These are phyloP conservation scores for Pisolithus sp. DNA, from an alignment of 768 basidiomycete species.

Conservation along the genomic window DNA sequence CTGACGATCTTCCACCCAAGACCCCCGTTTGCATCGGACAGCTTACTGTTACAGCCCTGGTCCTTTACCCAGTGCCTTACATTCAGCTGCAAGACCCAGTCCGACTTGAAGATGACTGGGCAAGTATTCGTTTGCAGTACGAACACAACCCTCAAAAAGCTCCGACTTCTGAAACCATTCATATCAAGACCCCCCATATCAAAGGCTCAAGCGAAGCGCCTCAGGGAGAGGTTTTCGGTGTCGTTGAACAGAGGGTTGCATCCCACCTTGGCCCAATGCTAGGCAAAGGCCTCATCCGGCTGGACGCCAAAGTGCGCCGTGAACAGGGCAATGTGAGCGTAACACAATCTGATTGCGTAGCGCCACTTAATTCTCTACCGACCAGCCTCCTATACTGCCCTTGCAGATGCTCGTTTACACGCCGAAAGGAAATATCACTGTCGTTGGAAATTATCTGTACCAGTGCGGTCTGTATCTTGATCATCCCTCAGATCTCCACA, in stretches of 20 bases:
- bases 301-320: constrained; percentile 72
- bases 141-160: constrained; percentile 57
- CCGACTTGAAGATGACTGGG: constrained; percentile 53
- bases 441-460: constrained; percentile 72
- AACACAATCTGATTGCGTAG: constrained; percentile 11
- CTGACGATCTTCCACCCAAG: constrained; percentile 63
- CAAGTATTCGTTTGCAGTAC: constrained; percentile 61
- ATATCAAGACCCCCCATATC: constrained; percentile 60
- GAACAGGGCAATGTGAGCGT: constrained; percentile 54
- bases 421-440: constrained; percentile 84
- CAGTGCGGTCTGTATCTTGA: constrained; percentile 66
- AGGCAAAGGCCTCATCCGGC: constrained; percentile 73
- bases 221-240: constrained; percentile 66
- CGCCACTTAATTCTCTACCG: constrained; percentile 15
- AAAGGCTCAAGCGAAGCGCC: constrained; percentile 48
- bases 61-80: constrained; percentile 77
- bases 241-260: constrained; percentile 83
- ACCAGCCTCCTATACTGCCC: constrained; percentile 72
- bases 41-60: constrained; percentile 72
- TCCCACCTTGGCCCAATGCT: constrained; percentile 76
- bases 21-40: constrained; percentile 88
- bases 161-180: constrained; percentile 61
- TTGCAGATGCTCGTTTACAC: constrained; percentile 88
- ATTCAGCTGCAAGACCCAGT: constrained; percentile 41
- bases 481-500: constrained; percentile 66